Evolutionary conservation across 495 filamentous ascomycete species (phyloP), one percentile per base, ranked within the genome.

Genomic region (Neurospora sp.): DNA sequence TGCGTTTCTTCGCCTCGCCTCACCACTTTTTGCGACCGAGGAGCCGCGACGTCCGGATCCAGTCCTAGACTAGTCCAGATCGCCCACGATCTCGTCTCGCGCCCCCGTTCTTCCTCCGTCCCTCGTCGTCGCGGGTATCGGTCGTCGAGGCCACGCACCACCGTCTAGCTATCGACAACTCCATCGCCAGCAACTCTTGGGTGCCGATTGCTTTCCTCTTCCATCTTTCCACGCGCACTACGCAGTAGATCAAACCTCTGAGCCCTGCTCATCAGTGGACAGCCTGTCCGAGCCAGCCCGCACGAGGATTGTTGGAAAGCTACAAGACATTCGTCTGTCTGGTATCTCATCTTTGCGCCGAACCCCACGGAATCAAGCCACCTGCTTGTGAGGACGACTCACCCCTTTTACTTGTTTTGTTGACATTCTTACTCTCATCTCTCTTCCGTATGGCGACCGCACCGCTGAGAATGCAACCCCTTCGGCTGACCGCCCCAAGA

Each of bases 401-500:
- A 66, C 5, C 54, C 54, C 27, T 18, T 66, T 35, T 37, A 35
- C 54, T 66, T 66, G 27, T 37, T 66, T 35, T 66, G 54, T 66
- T 66, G 54, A 37, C 23, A 31, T 35, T 27, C 27, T 35, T 2
- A 72, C 44, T 54, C 37, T 12, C 48, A 73, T 44, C 39, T n/a
- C 74, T 46, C 69, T 38, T 66, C 69, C 37, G 39, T 62, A 20
- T 37, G 59, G 71, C 74, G 66, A 72, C 73, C 72, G 75, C 70
- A 74, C 76, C 73, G 74, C 73, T 77, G 77, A 78, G 73, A 73
- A 82, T 81, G 81, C 75, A 78, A 76, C 74, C 77, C 76, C 78
- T 42, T 66, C 73, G 76, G 69, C 54, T 69, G 18, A 71, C 72
- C 69, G 71, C 72, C 72, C 73, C 73, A 70, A 73, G 74, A 78